Evolutionary conservation across 345 rosid species (phyloP), one percentile per base, ranked within the genome.

Genomic region (Dimocarpus longan): DNA sequence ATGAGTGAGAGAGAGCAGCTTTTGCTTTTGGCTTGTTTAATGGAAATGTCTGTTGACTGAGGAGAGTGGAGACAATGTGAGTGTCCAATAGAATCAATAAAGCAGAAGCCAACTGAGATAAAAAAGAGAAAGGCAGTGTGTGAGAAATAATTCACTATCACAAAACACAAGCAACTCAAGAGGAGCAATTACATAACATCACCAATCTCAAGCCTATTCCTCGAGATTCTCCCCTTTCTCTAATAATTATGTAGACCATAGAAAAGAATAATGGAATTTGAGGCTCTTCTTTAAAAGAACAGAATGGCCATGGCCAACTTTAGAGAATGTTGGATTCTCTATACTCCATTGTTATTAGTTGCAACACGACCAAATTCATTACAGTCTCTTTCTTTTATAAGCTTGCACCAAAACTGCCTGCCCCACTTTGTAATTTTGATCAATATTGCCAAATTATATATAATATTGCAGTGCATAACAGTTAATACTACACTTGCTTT

Each of bases 301-400:
- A 83, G 79, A 64, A 60, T 78, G 37, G 37, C 37, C 37, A 32
- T 32, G 37, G 37, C 37, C 37, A 32, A 32, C 37, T 3, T 32
- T 39, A 82, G 82, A 77, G 90, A 87, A 84, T 89, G 92, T 87
- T 82, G 89, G 92, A 84, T 86, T 87, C 89, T 81, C 60, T 28
- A 50, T 50, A 79, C 76, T 73, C 73, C 83, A 86, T 80, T 66
- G 84, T 76, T 56, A 46, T 1, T 4, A 11, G 73, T 76, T 80
- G 76, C 63, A 74, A 80, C 68, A 81, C 66, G 22, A 68, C 84
- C 79, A 73, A 85, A 77, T 83, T 76, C 69, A 64, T 56, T 21
- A 40, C 71, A 59, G 21, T 75, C 32, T 82, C 79, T 81, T 66
- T 67, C 39, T 28, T 56, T 74, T 75, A 18, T 46, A 46, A 13